Evolutionary conservation across 2,329 filamentous ascomycete species (phyloP).

Genomic region (Colletotrichum gigasporum): DNA sequence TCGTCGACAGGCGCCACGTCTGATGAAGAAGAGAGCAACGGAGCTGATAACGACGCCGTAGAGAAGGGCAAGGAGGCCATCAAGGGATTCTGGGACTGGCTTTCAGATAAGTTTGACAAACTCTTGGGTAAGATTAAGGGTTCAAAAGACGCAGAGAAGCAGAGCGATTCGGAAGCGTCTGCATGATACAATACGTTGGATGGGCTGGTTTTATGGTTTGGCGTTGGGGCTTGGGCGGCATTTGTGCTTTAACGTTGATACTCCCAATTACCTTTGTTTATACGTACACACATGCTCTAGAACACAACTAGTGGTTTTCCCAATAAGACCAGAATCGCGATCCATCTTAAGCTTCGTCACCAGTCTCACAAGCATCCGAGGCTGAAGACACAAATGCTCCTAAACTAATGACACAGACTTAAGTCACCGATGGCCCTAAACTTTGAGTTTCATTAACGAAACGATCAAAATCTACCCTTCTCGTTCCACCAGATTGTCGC

Average conservation of each 20-base stretch:
- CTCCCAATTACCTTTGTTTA: no score
- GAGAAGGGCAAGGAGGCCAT: constrained; percentile 40
- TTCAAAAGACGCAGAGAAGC: background rate
- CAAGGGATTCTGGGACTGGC: constrained; percentile 60
- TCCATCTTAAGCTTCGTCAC: no score
- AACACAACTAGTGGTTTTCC: no score
- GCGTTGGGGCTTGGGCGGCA: constrained; percentile 25
- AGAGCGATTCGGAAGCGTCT: background rate
- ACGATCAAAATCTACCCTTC: no score
- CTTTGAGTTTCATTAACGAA: no score
- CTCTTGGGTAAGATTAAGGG: constrained; percentile 56
- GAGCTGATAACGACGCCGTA: constrained; percentile 38
- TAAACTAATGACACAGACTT: no score
- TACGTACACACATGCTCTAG: no score
- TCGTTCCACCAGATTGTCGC: no score
- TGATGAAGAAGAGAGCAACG: constrained; percentile 32
- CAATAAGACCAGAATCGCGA: no score
- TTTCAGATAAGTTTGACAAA: constrained; percentile 56
- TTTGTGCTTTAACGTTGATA: constrained; percentile 14
- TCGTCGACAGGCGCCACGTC: constrained; percentile 33
- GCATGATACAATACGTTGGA: constrained; percentile 6
- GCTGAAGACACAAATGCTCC: no score
- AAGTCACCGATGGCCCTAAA: no score
- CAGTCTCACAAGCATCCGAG: no score
- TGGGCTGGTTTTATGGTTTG: background rate